Percentiles rank a stretch among this genome's conserved stretches.
These are phyloP conservation scores for slime mould (Dictyostelium discoideum) DNA, from an alignment of 78 protist species.

Conservation along the genomic window DNA sequence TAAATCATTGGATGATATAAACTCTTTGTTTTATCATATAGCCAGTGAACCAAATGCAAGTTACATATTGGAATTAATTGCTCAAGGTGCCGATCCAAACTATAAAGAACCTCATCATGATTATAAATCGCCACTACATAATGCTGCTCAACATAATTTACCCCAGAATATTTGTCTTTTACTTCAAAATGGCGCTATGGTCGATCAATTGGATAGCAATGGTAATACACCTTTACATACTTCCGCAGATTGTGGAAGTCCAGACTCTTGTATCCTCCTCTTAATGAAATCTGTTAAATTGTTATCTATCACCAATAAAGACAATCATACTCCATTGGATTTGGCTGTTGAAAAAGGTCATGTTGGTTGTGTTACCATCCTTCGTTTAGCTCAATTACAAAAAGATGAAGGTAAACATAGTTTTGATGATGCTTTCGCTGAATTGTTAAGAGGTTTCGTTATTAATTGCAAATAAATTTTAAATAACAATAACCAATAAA, in stretches of 20 bases:
- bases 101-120: not conserved
- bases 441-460: slow-evolving; percentile 25
- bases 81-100: slow-evolving; percentile 59
- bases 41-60: slow-evolving; percentile 23
- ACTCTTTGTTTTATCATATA: slow-evolving; percentile 25
- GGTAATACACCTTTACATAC: slow-evolving; percentile 51
- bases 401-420: slow-evolving; percentile 65
- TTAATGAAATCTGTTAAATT: slow-evolving; percentile 55
- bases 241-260: slow-evolving; percentile 37
- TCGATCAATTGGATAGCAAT: slow-evolving; percentile 11
- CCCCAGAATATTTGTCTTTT: slow-evolving; percentile 49
- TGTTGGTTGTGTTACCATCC: slow-evolving; percentile 76
- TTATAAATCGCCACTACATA: slow-evolving; percentile 36
- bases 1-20: slow-evolving; percentile 41
- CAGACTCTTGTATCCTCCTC: slow-evolving; percentile 42
- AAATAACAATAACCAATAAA: no score
- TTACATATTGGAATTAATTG: slow-evolving; percentile 34
- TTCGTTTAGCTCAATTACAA: slow-evolving; percentile 76
- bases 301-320: slow-evolving; percentile 35
- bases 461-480: not conserved
- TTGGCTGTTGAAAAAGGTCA: slow-evolving; percentile 77
- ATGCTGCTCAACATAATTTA: slow-evolving; percentile 6
- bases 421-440: slow-evolving; percentile 71
- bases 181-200: slow-evolving; percentile 52
- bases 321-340: slow-evolving; percentile 61